Percentiles rank a stretch among this genome's conserved stretches.
Evolutionary conservation across 2,329 filamentous ascomycete genomes (phyloP).

Genomic region (Trichoderma sp.): DNA sequence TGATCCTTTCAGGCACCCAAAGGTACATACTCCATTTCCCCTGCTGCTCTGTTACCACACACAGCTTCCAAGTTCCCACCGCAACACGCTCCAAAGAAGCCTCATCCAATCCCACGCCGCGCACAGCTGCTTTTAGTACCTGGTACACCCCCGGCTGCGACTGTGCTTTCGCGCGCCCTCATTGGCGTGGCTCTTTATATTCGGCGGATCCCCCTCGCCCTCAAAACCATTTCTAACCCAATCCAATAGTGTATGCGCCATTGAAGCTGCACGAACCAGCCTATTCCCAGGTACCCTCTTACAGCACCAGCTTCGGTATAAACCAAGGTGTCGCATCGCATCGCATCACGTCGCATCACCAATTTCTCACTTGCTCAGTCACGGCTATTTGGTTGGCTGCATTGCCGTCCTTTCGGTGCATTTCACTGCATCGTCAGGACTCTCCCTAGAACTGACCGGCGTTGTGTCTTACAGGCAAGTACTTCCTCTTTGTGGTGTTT

Average conservation of each 20-base stretch:
- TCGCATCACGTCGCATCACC: constrained; percentile 4
- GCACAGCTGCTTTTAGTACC: not conserved
- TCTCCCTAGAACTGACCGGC: not conserved
- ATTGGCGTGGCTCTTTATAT: constrained; percentile 7
- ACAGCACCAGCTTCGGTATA: constrained; percentile 1
- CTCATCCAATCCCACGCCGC: not conserved
- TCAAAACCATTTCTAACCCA: not conserved
- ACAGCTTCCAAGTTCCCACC: not conserved
- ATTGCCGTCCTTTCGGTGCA: constrained; percentile 10
- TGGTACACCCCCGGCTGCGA: not conserved
- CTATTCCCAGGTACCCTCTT: not conserved
- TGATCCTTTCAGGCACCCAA: not conserved
- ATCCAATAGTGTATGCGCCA: constrained; percentile 18
- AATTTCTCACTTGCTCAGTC: not conserved
- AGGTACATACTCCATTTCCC: not conserved
- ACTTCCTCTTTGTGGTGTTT: not conserved
- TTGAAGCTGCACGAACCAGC: constrained; percentile 8
- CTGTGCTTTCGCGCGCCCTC: not conserved
- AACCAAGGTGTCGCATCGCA: constrained; percentile 7
- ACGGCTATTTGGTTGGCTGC: not conserved
- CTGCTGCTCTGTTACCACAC: not conserved
- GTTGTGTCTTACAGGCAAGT: constrained; percentile 8
- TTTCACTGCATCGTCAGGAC: constrained; percentile 1
- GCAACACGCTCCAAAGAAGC: not conserved
- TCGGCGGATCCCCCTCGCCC: constrained; percentile 1